Evolutionary conservation across 164 flowering plant species (phyloP).

Genomic region (Sextonia rubra): DNA sequence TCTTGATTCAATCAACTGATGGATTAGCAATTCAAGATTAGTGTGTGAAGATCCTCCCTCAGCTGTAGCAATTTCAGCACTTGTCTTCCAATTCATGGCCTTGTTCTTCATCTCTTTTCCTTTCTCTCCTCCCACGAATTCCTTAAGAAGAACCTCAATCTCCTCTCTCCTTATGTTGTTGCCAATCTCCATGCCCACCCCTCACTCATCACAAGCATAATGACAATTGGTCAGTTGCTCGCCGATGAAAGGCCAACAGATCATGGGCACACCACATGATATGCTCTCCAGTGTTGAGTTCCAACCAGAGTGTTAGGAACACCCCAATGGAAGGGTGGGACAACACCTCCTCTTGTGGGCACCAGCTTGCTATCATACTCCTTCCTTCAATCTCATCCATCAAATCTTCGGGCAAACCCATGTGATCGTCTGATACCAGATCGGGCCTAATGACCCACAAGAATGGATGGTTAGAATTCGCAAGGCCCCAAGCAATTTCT

Average conservation of each 20-base stretch:
- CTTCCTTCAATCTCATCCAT: constrained; percentile 18
- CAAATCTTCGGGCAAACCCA: constrained; percentile 22
- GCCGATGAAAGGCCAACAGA: constrained; percentile 37
- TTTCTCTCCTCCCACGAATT: constrained; percentile 31
- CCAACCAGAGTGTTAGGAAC: constrained; percentile 44
- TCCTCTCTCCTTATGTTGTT: constrained; percentile 25
- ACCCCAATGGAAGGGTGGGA: constrained; percentile 30
- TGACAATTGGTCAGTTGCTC: constrained; percentile 34
- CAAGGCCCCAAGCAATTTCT: constrained; percentile 45
- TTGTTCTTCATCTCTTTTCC: constrained; percentile 13
- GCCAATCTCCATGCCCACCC: constrained; percentile 33
- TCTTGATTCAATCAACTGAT: neutral
- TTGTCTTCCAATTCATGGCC: constrained; percentile 17
- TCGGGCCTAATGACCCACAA: constrained; percentile 41
- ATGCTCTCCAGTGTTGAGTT: constrained; percentile 37
- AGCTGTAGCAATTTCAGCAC: constrained; percentile 9
- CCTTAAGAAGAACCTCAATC: constrained; percentile 17
- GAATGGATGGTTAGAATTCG: constrained; percentile 26
- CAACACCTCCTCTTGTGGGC: constrained; percentile 34
- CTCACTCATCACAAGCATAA: constrained; percentile 25
- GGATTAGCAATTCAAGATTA: constrained; percentile 14
- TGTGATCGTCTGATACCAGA: constrained; percentile 25
- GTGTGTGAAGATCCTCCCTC: constrained; percentile 16
- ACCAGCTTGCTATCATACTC: constrained; percentile 30
- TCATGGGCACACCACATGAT: constrained; percentile 29